Percentiles rank a stretch among this genome's conserved stretches.
phyloP scores from a whole-genome alignment of 352 stramenopile genomes.

The Phytopythium aichiense region DNA sequence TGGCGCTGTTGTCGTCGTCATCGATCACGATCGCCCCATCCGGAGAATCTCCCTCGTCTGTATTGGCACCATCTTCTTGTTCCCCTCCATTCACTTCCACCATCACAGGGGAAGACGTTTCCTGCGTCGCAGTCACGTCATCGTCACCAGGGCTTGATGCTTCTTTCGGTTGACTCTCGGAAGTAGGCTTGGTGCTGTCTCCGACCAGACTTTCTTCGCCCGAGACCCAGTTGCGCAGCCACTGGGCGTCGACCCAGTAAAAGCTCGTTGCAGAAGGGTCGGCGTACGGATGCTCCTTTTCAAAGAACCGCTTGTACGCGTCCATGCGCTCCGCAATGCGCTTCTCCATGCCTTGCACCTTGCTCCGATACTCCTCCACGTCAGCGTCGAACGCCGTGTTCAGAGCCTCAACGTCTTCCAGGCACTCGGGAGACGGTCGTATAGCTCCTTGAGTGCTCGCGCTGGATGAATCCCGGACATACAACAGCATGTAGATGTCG shows the following conservation, averaged over 20 bases:
- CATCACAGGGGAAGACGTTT: background rate
- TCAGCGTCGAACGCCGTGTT: conserved; percentile 54
- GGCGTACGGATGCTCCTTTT: conserved; percentile 42
- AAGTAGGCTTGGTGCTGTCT: conserved; percentile 5
- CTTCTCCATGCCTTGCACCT: conserved; percentile 37
- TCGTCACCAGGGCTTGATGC: background rate
- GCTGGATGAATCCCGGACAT: conserved; percentile 34
- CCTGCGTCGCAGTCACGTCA: conserved; percentile 5
- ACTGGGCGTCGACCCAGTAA: conserved; percentile 72
- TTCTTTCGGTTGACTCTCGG: conserved; percentile 2
- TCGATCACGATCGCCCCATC: conserved; percentile 10
- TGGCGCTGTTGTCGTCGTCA: conserved; percentile 7
- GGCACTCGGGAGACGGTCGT: conserved; percentile 26
- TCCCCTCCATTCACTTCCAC: conserved; percentile 9
- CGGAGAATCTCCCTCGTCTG: conserved; percentile 12
- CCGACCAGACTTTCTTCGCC: conserved; percentile 33
- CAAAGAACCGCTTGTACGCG: conserved; percentile 58
- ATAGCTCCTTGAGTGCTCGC: conserved; percentile 4
- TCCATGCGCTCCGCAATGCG: conserved; percentile 49
- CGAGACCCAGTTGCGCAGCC: conserved; percentile 60
- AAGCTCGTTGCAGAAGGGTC: conserved; percentile 28
- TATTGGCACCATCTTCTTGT: conserved; percentile 15
- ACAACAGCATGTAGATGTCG: conserved; percentile 87
- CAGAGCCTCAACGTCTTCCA: conserved; percentile 42
- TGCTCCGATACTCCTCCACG: conserved; percentile 37